A percentile compares a stretch with the other conserved stretches of the same genome.
These are phyloP conservation scores for Sesbania bispinosa DNA, from an alignment of 306 rosid species.

Conservation along the genomic window DNA sequence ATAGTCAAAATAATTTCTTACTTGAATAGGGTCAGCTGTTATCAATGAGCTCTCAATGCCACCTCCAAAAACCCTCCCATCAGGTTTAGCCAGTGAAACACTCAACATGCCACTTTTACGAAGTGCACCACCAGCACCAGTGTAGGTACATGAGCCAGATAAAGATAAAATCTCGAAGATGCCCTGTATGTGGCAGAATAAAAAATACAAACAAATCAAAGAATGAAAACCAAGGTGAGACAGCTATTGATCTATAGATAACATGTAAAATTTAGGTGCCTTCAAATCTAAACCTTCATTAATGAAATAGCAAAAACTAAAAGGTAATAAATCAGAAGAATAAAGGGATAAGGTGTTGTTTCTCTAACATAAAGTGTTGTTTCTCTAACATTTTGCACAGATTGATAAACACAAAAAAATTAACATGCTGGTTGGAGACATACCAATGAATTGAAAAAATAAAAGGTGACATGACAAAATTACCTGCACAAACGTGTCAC, in stretches of 20 bases:
- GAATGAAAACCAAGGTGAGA: not conserved
- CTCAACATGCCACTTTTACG: constrained; percentile 24
- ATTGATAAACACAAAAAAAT: no score
- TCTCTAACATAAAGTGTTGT: no score
- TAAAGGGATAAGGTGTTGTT: no score
- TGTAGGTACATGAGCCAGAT: constrained; percentile 35
- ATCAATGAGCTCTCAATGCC: constrained; percentile 33
- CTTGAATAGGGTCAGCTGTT: constrained; percentile 55
- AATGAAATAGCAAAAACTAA: no score
- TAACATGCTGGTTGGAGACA: no score
- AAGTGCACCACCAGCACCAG: not conserved
- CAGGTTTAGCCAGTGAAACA: constrained; percentile 31
- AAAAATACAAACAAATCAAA: not conserved
- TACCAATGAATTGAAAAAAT: no score
- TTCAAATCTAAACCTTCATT: no score
- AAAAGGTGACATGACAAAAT: no score
- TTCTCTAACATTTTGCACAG: no score
- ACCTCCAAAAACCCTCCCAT: constrained; percentile 54
- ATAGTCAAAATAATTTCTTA: constrained; percentile 2
- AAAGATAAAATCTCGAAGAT: constrained; percentile 47
- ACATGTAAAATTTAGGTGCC: no score
- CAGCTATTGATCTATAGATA: not conserved
- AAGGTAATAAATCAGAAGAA: not conserved
- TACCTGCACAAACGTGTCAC: no score
- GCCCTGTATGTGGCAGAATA: constrained; percentile 39